These are phyloP conservation scores for Colletotrichum eleusines DNA, from an alignment of 2,329 filamentous ascomycete genomes.

Conservation along the genomic window DNA sequence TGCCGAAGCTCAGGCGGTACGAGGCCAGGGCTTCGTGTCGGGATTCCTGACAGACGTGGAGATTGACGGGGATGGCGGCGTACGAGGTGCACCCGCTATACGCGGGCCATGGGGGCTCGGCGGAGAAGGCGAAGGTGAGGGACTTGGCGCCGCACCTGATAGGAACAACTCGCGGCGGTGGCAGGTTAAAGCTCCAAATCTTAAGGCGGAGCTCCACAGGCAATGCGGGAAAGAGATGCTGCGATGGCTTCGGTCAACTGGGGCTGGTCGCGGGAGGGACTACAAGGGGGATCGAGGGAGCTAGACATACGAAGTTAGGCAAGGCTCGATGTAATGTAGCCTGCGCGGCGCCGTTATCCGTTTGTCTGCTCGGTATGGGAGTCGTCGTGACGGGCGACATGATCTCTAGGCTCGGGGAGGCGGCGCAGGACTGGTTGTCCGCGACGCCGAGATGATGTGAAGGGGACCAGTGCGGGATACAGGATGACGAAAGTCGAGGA, in stretches of 20 bases:
- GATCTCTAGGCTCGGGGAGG: conserved; percentile 8
- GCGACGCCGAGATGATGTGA: conserved; percentile 1
- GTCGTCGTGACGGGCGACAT: conserved; percentile 22
- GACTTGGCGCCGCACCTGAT: conserved; percentile 55
- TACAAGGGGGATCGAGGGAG: conserved; percentile 33
- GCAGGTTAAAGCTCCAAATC: conserved; percentile 61
- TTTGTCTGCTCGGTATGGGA: conserved; percentile 11
- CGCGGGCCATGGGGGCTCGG: conserved; percentile 36
- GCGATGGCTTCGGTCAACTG: conserved; percentile 30
- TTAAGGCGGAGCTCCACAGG: conserved; percentile 61
- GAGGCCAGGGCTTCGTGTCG: conserved; percentile 57
- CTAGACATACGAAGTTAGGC: conserved; percentile 40
- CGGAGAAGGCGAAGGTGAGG: conserved; percentile 42
- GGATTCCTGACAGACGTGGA: conserved; percentile 61
- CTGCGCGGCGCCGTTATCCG: conserved; percentile 5
- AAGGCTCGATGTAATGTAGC: conserved; percentile 20
- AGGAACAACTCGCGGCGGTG: conserved; percentile 57
- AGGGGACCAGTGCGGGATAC: conserved; percentile 31
- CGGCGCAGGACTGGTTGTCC: conserved; percentile 3
- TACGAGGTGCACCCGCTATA: conserved; percentile 56
- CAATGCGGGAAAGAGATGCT: conserved; percentile 58
- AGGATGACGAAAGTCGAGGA: conserved; percentile 12
- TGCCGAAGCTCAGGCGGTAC: conserved; percentile 57
- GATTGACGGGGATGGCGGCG: conserved; percentile 57
- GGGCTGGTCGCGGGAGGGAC: conserved; percentile 1